These are phyloP conservation scores for Pilaira anomala DNA, from an alignment of 192 early-diverging fungal species.

Conservation along the genomic window DNA sequence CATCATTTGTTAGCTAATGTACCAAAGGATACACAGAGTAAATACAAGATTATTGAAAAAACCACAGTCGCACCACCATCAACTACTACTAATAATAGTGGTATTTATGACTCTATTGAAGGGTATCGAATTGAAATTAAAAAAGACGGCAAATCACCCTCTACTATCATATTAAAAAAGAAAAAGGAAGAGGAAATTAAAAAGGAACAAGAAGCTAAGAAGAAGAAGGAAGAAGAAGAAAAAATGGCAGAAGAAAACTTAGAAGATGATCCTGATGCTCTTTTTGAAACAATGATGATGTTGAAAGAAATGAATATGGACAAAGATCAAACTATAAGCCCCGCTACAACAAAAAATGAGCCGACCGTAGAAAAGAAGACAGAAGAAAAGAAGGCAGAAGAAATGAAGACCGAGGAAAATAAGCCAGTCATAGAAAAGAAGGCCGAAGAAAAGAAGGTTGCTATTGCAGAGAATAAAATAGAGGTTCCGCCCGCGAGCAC, in stretches of 20 bases:
- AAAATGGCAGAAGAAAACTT: conserved; percentile 25
- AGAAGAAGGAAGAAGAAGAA: conserved; percentile 23
- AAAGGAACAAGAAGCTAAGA: neutral
- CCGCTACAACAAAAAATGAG: neutral
- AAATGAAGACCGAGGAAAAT: neutral
- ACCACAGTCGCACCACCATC: neutral
- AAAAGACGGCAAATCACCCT: conserved; percentile 15
- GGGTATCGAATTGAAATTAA: conserved; percentile 33
- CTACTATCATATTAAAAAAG: conserved; percentile 6
- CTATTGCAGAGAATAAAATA: too few species aligned
- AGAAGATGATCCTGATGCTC: conserved; percentile 17
- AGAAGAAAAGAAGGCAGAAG: neutral
- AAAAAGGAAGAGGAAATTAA: neutral
- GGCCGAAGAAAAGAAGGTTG: neutral
- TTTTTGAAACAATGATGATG: conserved; percentile 38
- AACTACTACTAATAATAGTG: neutral
- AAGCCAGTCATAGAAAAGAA: neutral
- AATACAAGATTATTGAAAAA: conserved; percentile 25
- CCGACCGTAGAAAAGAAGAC: neutral
- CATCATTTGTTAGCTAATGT: conserved; percentile 12
- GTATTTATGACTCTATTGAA: conserved; percentile 37
- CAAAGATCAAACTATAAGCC: neutral
- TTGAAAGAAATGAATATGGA: conserved; percentile 34
- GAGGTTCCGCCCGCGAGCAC: too few species aligned
- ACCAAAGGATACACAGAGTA: neutral